phyloP scores from a whole-genome alignment of 2,329 filamentous ascomycete genomes.

The Penicillium sp. region DNA sequence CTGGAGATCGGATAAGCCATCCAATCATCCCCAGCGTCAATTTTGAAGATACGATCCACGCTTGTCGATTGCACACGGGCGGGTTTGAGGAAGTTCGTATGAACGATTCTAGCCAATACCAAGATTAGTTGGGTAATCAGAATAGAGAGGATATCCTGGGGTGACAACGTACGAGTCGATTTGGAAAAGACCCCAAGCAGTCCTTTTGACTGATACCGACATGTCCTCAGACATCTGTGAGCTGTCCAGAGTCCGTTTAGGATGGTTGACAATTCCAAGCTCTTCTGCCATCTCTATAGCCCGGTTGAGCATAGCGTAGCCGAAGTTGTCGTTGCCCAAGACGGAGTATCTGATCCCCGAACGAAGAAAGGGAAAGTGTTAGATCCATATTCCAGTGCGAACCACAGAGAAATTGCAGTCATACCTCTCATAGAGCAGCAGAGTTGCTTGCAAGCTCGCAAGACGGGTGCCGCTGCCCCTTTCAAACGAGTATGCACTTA shows the following conservation, averaged over 20 bases:
- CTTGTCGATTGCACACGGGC: conserved; percentile 15
- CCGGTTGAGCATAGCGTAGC: conserved; percentile 29
- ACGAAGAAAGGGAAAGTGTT: not conserved
- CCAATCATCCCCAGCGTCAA: conserved; percentile 10
- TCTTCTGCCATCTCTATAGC: conserved; percentile 26
- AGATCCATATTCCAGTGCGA: not conserved
- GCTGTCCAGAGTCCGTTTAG: conserved; percentile 7
- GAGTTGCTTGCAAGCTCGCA: conserved; percentile 23
- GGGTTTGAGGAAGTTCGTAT: conserved; percentile 21
- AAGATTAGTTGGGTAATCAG: not conserved
- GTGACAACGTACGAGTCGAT: conserved; percentile 26
- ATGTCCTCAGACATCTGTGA: conserved; percentile 23
- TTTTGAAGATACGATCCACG: conserved; percentile 12
- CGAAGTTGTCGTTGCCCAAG: conserved; percentile 26
- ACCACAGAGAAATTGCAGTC: not conserved
- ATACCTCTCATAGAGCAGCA: conserved; percentile 29
- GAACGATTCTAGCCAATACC: conserved; percentile 11
- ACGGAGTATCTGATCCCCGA: conserved; percentile 25
- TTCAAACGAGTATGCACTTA: conserved; percentile 13
- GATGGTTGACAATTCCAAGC: conserved; percentile 22
- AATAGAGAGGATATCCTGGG: too few relatives aligned
- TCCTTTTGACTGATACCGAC: conserved; percentile 21
- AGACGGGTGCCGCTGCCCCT: conserved; percentile 15
- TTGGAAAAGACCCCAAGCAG: conserved; percentile 31
- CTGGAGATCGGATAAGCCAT: conserved; percentile 15